phyloP scores from a whole-genome alignment of 495 filamentous ascomycete species.

The Paragyromitra xinjiangensis region DNA sequence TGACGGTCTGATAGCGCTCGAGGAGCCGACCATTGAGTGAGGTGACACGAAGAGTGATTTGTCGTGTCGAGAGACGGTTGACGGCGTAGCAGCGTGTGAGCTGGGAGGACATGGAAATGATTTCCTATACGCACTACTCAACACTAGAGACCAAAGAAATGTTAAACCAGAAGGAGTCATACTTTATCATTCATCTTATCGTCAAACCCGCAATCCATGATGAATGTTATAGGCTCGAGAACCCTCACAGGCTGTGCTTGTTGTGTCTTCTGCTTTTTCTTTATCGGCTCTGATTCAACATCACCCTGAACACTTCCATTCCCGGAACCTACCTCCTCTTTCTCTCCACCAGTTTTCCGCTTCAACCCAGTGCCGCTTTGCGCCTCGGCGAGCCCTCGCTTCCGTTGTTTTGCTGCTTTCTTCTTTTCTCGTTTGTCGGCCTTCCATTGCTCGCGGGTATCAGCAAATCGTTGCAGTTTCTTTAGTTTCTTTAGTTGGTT shows the following conservation, averaged over 20 bases:
- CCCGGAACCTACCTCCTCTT: background rate
- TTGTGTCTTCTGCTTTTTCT: constrained; percentile 59
- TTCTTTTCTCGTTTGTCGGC: constrained; percentile 76
- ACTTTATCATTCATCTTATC: constrained; percentile 78
- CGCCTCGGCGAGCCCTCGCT: constrained; percentile 13
- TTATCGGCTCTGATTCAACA: constrained; percentile 41
- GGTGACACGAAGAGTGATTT: constrained; percentile 74
- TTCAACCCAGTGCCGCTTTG: constrained; percentile 4
- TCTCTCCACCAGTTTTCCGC: background rate
- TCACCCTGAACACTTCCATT: background rate
- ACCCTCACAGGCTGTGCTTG: constrained; percentile 57
- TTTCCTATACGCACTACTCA: constrained; percentile 62
- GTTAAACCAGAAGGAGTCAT: background rate
- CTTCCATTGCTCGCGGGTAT: constrained; percentile 73
- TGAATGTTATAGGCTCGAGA: constrained; percentile 73
- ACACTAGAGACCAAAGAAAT: background rate
- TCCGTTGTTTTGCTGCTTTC: constrained; percentile 64
- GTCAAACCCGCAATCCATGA: constrained; percentile 94
- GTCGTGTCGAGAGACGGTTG: constrained; percentile 72
- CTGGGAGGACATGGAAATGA: constrained; percentile 81
- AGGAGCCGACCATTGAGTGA: constrained; percentile 79
- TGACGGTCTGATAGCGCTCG: constrained; percentile 77
- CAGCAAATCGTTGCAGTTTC: constrained; percentile 73
- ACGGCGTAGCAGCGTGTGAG: constrained; percentile 88
- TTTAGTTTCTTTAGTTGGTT: constrained; percentile 79